Conservation (phyloP, 2,329 filamentous ascomycete genomes). For the Trichoderma asperellum region DNA sequence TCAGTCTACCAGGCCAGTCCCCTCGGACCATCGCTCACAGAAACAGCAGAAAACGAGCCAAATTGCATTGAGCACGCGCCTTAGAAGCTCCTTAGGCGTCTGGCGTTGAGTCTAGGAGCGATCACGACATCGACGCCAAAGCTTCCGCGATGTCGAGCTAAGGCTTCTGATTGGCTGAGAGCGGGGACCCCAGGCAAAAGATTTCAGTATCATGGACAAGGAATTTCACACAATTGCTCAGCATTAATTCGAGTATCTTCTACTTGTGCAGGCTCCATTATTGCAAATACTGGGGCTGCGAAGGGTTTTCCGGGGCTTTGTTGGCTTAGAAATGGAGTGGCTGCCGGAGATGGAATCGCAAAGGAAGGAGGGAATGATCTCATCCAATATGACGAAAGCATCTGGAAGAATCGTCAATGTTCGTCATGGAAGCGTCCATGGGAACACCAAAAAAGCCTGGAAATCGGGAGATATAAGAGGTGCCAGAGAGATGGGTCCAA, state of each 20-base stretch:
- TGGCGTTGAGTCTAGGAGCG: conserved; percentile 43
- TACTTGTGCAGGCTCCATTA: conserved; percentile 20
- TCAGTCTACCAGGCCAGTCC: conserved; percentile 12
- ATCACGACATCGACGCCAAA: conserved; percentile 59
- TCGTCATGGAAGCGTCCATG: not conserved
- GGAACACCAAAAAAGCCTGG: not conserved
- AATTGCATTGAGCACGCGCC: conserved; percentile 44
- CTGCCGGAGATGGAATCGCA: conserved; percentile 19
- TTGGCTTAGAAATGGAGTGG: conserved; percentile 25
- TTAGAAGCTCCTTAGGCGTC: conserved; percentile 37
- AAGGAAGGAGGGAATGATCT: conserved; percentile 24
- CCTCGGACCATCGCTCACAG: conserved; percentile 16
- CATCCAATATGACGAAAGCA: conserved; percentile 24
- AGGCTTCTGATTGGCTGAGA: conserved; percentile 43
- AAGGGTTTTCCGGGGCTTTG: conserved; percentile 27
- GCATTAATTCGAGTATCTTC: conserved; percentile 14
- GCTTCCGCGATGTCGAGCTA: conserved; percentile 49
- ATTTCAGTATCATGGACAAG: conserved; percentile 11
- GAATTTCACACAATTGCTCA: not conserved
- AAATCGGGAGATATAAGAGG: not conserved
- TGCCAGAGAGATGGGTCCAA: not conserved
- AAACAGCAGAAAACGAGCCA: conserved; percentile 3
- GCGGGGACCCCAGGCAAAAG: conserved; percentile 18
- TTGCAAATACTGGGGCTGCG: conserved; percentile 22
- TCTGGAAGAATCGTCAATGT: conserved; percentile 20